Conservation (phyloP, 257 asterid genomes). For the Salvia splendens region DNA sequence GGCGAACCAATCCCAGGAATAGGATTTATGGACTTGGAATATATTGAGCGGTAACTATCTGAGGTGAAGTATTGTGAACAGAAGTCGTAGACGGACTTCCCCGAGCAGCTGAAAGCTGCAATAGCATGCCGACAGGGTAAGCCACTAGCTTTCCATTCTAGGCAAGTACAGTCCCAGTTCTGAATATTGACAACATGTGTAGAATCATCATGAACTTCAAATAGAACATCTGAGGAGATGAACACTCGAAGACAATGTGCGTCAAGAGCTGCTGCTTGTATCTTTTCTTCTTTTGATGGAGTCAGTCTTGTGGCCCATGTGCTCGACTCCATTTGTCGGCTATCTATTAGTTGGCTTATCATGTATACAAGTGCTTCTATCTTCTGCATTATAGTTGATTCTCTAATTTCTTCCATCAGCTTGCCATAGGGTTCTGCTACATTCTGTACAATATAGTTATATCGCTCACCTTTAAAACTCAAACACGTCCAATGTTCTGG, state of each 20-base stretch:
- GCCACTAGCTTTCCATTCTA: conserved; percentile 66
- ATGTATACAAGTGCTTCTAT: conserved; percentile 62
- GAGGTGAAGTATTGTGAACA: conserved; percentile 64
- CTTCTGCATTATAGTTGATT: conserved; percentile 76
- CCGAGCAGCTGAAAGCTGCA: conserved; percentile 59
- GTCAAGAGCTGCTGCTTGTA: conserved; percentile 53
- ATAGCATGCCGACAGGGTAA: conserved; percentile 81
- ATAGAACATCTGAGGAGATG: conserved; percentile 68
- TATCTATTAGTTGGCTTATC: conserved; percentile 53
- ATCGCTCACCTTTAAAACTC: conserved; percentile 64
- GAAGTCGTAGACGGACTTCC: conserved; percentile 56
- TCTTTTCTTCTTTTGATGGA: conserved; percentile 67
- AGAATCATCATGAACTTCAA: conserved; percentile 86
- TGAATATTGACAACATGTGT: conserved; percentile 76
- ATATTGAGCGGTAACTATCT: conserved; percentile 55
- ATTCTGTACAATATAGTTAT: conserved; percentile 58
- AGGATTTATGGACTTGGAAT: conserved; percentile 53
- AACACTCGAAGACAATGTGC: conserved; percentile 66
- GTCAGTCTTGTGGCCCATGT: conserved; percentile 62
- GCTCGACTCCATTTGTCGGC: conserved; percentile 50
- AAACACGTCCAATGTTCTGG: conserved; percentile 72
- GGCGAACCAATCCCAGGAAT: conserved; percentile 53
- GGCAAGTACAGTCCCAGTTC: conserved; percentile 75
- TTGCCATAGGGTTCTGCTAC: conserved; percentile 65
- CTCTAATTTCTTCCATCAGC: conserved; percentile 68